phyloP scores from a whole-genome alignment of 176 grass and related monocot genomes.

The Cenchrus purpureus region DNA sequence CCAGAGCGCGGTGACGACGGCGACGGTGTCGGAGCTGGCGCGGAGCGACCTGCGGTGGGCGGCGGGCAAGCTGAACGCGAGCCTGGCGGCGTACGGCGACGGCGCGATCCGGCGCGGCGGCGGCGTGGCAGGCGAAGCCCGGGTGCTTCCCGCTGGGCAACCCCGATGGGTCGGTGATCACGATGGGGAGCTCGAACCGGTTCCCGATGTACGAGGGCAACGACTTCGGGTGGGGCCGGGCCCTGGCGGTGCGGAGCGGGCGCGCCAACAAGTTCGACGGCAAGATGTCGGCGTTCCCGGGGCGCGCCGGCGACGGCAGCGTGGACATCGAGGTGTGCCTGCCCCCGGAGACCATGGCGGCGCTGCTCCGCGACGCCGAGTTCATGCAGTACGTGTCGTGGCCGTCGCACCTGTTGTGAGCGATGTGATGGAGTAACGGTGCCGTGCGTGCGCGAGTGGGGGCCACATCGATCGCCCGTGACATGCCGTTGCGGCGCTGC shows the following conservation, averaged over 20 bases:
- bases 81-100: conserved; percentile 62
- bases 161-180: conserved; percentile 87
- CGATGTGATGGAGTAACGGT: not conserved
- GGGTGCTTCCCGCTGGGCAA: conserved; percentile 95
- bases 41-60: conserved; percentile 65
- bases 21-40: conserved; percentile 71
- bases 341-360: conserved; percentile 82
- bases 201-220: conserved; percentile 97
- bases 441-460: conserved; percentile 9
- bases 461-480: not conserved
- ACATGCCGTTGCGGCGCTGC: conserved; percentile 2
- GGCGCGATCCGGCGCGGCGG: conserved; percentile 51
- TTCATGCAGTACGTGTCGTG: conserved; percentile 94
- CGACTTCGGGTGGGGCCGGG: conserved; percentile 89
- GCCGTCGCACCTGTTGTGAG: conserved; percentile 46
- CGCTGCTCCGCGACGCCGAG: conserved; percentile 81
- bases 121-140: conserved; percentile 81
- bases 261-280: conserved; percentile 95
- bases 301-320: conserved; percentile 65
- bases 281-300: conserved; percentile 95
- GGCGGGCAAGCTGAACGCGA: conserved; percentile 63
- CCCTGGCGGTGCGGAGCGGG: conserved; percentile 82
- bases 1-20: conserved; percentile 78
- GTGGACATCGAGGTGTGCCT: conserved; percentile 96
- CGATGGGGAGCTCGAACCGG: conserved; percentile 94